Evolutionary conservation across 1,284 basidiomycete species (phyloP), one percentile per base, ranked within the genome.

Genomic region (Trichosporon coremiiforme): DNA sequence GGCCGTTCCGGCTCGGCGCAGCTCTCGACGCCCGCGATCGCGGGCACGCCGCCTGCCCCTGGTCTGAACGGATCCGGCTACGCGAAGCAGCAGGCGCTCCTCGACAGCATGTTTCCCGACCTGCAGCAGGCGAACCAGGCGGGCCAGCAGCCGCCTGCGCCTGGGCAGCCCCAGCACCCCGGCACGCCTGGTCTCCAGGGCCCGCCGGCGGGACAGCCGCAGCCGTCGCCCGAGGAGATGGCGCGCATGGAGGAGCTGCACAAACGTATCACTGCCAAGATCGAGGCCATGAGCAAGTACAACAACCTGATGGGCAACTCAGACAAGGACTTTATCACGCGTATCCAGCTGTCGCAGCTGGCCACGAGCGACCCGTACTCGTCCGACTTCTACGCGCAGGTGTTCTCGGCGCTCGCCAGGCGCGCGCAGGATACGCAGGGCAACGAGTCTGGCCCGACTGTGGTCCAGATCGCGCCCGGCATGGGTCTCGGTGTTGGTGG

Each of bases 311-410:
- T 99, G 97, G 79, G 79, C 29, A 76, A 79, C 65, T 96, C 94
- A 15, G 97, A 99, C 87, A 99, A 99, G 85, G 97, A 99, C 80
- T 99, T 99, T 82, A 99, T 99, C 84, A 99, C 97, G 25, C 90
- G 97, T 50, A 99, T 99, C 72, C 97, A 99, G 84, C 93, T 99
- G 63, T 97, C 95, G 0, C 96, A 99, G 80, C 90, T 99, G 36
- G 94, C 98, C 64, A 93, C 94, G 1, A 90, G 92, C 76, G 97
- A 99, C 85, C 97, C 97, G 0, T 98, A 97, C 83, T 89, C 93
- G 41, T 95, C 98, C 75, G 97, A 99, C 82, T 99, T 98, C 80
- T 99, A 99, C 79, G 96, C 95, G 7, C 96, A 99, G 84, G 94
- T 98, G 20, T 96, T 92, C 80, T 90, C 92, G 65, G 92, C 93